Evolutionary conservation across 2,329 filamentous ascomycete species (phyloP).

Genomic region (Arthrobotrys sphaeroides): DNA sequence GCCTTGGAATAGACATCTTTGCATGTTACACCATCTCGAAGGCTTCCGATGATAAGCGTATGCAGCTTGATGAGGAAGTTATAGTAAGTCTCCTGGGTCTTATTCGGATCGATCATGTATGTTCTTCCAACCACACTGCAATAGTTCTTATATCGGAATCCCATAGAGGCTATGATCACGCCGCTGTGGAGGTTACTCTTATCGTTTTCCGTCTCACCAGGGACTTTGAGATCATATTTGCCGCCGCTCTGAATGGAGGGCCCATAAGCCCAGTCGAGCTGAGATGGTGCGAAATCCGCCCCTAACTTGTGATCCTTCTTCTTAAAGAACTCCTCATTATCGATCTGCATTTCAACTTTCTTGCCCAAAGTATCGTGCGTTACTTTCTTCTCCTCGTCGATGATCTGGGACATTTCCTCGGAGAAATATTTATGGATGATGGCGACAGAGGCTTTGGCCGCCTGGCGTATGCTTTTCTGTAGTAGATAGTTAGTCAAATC

Average conservation of each 20-base stretch:
- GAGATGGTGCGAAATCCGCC: conserved; percentile 82
- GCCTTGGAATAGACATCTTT: conserved; percentile 96
- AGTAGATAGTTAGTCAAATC: background rate
- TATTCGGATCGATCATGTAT: conserved; percentile 96
- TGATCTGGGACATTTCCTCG: conserved; percentile 95
- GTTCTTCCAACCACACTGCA: conserved; percentile 91
- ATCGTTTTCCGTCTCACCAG: conserved; percentile 80
- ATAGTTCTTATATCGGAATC: conserved; percentile 94
- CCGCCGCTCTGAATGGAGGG: conserved; percentile 94
- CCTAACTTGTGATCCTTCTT: conserved; percentile 81
- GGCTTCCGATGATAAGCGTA: conserved; percentile 87
- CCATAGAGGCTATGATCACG: conserved; percentile 91
- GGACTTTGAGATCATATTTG: conserved; percentile 88
- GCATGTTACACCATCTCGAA: conserved; percentile 82
- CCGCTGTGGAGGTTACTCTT: conserved; percentile 80
- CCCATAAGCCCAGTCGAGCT: conserved; percentile 93
- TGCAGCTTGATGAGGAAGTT: conserved; percentile 86
- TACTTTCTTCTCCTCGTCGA: conserved; percentile 97
- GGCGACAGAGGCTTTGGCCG: conserved; percentile 90
- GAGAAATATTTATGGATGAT: conserved; percentile 97
- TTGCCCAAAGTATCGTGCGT: conserved; percentile 86
- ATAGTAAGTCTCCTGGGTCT: conserved; percentile 91
- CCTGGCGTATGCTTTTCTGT: conserved; percentile 87
- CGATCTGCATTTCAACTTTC: conserved; percentile 89
- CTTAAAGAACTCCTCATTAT: conserved; percentile 93